These are phyloP conservation scores for Fraxinus quadrangulata DNA, from an alignment of 257 asterid species.

Conservation along the genomic window DNA sequence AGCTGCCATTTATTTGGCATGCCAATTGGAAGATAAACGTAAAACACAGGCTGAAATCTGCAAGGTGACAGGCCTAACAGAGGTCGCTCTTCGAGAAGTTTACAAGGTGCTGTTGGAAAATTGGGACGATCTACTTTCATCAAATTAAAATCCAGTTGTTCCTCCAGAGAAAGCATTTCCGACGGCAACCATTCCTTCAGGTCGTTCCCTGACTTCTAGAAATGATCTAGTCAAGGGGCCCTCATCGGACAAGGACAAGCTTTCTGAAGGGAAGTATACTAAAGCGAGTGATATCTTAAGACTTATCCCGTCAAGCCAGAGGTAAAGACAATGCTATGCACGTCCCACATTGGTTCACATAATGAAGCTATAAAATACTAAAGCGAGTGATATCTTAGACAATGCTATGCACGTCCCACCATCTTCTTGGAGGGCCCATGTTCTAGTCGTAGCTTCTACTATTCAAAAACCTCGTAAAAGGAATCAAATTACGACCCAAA, in stretches of 20 bases:
- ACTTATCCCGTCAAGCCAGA: slow-evolving; percentile 32
- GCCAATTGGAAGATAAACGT: slow-evolving; percentile 95
- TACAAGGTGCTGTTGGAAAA: slow-evolving; percentile 90
- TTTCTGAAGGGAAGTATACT: slow-evolving; percentile 34
- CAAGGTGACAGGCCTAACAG: slow-evolving; percentile 97
- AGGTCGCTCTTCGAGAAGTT: slow-evolving; percentile 92
- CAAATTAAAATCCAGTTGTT: slow-evolving; percentile 82
- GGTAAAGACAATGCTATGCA: slow-evolving; percentile 50
- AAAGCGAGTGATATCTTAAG: slow-evolving; percentile 44
- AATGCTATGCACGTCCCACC: slow-evolving; percentile 42
- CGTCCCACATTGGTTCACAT: too few species aligned
- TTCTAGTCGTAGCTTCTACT: slow-evolving; percentile 41
- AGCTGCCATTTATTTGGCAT: slow-evolving; percentile 94
- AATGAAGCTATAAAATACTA: too few species aligned
- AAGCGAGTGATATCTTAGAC: slow-evolving; percentile 45
- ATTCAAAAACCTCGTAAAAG: slow-evolving; percentile 33
- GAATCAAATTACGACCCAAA: slow-evolving; percentile 39
- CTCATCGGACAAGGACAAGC: slow-evolving; percentile 50
- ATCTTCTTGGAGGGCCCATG: slow-evolving; percentile 54
- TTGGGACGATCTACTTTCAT: slow-evolving; percentile 93
- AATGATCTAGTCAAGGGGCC: slow-evolving; percentile 58
- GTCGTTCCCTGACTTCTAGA: slow-evolving; percentile 59
- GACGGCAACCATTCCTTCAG: slow-evolving; percentile 69
- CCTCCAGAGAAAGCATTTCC: slow-evolving; percentile 99
- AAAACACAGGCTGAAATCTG: slow-evolving; percentile 98